These are phyloP conservation scores for Leishmania guyanensis DNA, from an alignment of 208 protist species.

Conservation along the genomic window DNA sequence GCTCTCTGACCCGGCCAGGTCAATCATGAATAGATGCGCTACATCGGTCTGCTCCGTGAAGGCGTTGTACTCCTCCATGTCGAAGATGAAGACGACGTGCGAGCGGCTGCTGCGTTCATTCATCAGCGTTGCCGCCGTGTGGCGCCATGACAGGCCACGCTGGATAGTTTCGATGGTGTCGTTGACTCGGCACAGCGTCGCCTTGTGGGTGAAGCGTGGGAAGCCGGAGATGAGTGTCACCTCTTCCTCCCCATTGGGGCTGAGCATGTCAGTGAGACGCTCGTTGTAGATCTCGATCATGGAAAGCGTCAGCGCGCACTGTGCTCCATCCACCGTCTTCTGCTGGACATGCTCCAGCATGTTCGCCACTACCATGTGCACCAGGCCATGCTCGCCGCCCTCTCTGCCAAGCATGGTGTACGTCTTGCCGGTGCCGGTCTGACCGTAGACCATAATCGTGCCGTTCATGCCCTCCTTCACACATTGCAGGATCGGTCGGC, in stretches of 20 bases:
- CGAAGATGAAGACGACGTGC: conserved; percentile 97
- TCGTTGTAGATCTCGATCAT: conserved; percentile 95
- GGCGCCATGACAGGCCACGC: conserved; percentile 68
- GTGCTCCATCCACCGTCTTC: conserved; percentile 83
- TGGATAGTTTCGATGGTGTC: conserved; percentile 82
- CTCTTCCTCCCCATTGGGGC: conserved; percentile 74
- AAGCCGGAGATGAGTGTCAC: conserved; percentile 87
- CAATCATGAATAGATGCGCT: conserved; percentile 95
- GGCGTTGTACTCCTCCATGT: conserved; percentile 82
- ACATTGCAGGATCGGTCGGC: conserved; percentile 84
- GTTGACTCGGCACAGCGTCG: conserved; percentile 65
- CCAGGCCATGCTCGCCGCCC: conserved; percentile 67
- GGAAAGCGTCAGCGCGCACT: conserved; percentile 89
- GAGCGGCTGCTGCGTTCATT: conserved; percentile 97
- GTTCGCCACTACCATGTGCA: conserved; percentile 90
- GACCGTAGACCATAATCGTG: conserved; percentile 94
- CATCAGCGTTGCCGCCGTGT: conserved; percentile 94
- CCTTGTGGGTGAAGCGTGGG: conserved; percentile 67
- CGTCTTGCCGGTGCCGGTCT: conserved; percentile 96
- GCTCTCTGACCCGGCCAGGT: conserved; percentile 95
- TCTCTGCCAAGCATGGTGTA: conserved; percentile 94
- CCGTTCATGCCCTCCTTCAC: conserved; percentile 92
- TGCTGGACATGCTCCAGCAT: conserved; percentile 90
- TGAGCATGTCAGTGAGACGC: conserved; percentile 90
- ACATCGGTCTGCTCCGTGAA: conserved; percentile 90